phyloP scores from a whole-genome alignment of 805 yeast species.

The Ogataea methylovora region DNA sequence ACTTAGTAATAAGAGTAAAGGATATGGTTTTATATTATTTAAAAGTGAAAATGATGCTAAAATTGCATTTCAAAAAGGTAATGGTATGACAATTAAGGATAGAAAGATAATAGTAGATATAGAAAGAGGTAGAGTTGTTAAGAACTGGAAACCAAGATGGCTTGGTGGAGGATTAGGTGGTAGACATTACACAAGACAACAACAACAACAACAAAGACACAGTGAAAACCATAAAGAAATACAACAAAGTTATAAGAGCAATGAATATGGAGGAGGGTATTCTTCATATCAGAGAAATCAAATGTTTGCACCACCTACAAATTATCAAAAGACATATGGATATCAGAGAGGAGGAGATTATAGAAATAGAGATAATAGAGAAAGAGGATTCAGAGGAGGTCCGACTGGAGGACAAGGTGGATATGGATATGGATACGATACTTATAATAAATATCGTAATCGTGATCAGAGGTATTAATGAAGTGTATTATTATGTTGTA shows the following conservation, averaged over 20 bases:
- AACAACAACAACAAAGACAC: background rate
- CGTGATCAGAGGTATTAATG: too few species aligned
- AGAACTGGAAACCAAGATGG: constrained; percentile 65
- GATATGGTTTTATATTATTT: constrained; percentile 80
- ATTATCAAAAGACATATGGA: constrained; percentile 6
- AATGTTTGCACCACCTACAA: constrained; percentile 13
- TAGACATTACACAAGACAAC: constrained; percentile 4
- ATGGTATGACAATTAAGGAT: constrained; percentile 43
- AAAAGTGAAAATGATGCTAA: constrained; percentile 53
- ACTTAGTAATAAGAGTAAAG: constrained; percentile 46
- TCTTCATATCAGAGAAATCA: constrained; percentile 4
- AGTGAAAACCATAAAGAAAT: background rate
- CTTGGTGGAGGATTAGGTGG: constrained; percentile 96
- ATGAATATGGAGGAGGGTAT: background rate
- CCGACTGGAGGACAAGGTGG: too few species aligned
- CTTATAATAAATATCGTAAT: too few species aligned
- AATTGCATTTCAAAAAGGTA: constrained; percentile 51
- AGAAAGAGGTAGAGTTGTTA: constrained; percentile 59
- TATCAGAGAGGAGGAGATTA: constrained; percentile 3
- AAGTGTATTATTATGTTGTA: too few species aligned
- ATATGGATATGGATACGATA: background rate
- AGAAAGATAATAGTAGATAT: constrained; percentile 60
- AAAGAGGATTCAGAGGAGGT: constrained; percentile 1
- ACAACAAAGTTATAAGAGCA: background rate
- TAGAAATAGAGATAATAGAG: constrained; percentile 2